A percentile compares a stretch with the other conserved stretches of the same genome.
These are phyloP conservation scores for Pyrenochaeta sp. DNA, from an alignment of 2,329 filamentous ascomycete species.

Conservation along the genomic window DNA sequence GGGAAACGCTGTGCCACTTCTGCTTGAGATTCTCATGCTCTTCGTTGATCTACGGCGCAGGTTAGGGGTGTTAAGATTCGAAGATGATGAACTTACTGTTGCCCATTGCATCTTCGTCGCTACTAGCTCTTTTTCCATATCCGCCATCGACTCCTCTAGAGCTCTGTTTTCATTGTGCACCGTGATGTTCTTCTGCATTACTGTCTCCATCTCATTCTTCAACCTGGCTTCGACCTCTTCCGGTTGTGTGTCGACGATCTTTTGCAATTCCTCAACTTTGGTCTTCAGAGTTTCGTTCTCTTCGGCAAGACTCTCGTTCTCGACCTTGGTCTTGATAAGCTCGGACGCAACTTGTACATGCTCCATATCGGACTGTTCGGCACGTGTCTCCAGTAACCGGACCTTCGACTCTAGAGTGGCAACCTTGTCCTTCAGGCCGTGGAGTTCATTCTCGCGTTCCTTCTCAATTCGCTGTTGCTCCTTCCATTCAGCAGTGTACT, in stretches of 20 bases:
- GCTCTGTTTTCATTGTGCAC: constrained; percentile 92
- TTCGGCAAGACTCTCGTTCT: constrained; percentile 89
- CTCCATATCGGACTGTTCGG: constrained; percentile 87
- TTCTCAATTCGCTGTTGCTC: constrained; percentile 85
- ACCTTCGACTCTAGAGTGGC: constrained; percentile 74
- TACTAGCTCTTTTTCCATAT: constrained; percentile 92
- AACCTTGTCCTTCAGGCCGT: constrained; percentile 68
- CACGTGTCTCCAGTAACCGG: constrained; percentile 85
- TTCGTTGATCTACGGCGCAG: constrained; percentile 52
- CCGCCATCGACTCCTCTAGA: constrained; percentile 86
- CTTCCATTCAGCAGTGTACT: constrained; percentile 89
- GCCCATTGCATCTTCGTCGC: constrained; percentile 94
- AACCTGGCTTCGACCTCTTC: constrained; percentile 84
- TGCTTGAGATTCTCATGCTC: constrained; percentile 59
- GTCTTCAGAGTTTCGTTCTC: constrained; percentile 87
- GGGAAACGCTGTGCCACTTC: constrained; percentile 58
- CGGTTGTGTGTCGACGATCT: constrained; percentile 88
- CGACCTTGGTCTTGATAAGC: constrained; percentile 88
- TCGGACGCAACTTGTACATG: constrained; percentile 92
- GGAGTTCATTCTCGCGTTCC: constrained; percentile 82
- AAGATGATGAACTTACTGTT: constrained; percentile 71
- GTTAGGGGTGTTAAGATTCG: constrained; percentile 21
- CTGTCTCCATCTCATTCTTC: constrained; percentile 84
- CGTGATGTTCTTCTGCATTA: constrained; percentile 91
- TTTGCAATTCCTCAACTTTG: constrained; percentile 84